phyloP scores from a whole-genome alignment of 2,329 filamentous ascomycete species.

The Colletotrichum cuscutae region DNA sequence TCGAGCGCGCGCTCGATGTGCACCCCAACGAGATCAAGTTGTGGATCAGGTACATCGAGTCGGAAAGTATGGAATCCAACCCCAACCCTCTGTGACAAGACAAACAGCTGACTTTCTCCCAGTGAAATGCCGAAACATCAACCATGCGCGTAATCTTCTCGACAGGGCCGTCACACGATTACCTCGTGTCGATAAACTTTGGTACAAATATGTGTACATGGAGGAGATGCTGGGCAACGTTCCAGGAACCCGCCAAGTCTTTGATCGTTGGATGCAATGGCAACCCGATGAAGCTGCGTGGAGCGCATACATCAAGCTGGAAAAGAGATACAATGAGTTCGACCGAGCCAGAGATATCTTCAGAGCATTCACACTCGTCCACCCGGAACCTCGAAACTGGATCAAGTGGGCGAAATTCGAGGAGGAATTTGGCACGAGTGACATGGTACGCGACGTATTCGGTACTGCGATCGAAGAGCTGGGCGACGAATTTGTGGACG shows the following conservation, averaged over 20 bases:
- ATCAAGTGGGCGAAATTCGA: constrained; percentile 99
- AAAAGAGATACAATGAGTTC: constrained; percentile 94
- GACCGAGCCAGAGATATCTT: constrained; percentile 92
- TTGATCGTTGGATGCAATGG: constrained; percentile 99
- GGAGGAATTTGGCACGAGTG: constrained; percentile 92
- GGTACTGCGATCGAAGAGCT: constrained; percentile 88
- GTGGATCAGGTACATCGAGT: constrained; percentile 94
- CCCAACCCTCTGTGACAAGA: background rate
- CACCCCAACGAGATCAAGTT: constrained; percentile 86
- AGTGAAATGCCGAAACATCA: constrained; percentile 77
- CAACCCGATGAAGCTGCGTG: constrained; percentile 96
- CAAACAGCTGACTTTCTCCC: background rate
- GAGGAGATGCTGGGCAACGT: constrained; percentile 98
- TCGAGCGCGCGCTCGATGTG: constrained; percentile 93
- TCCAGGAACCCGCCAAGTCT: constrained; percentile 89
- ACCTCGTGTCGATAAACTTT: constrained; percentile 92
- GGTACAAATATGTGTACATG: constrained; percentile 99
- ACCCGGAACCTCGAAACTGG: constrained; percentile 96
- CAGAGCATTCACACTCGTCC: constrained; percentile 88
- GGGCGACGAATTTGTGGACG: constrained; percentile 95
- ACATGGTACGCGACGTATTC: constrained; percentile 91
- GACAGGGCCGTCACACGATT: constrained; percentile 94
- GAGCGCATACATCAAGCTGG: constrained; percentile 95
- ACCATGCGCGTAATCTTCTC: constrained; percentile 93
- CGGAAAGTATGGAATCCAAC: constrained; percentile 83